These are phyloP conservation scores for Fraxinus angustifolia DNA, from an alignment of 305 asterid species.

Conservation along the genomic window DNA sequence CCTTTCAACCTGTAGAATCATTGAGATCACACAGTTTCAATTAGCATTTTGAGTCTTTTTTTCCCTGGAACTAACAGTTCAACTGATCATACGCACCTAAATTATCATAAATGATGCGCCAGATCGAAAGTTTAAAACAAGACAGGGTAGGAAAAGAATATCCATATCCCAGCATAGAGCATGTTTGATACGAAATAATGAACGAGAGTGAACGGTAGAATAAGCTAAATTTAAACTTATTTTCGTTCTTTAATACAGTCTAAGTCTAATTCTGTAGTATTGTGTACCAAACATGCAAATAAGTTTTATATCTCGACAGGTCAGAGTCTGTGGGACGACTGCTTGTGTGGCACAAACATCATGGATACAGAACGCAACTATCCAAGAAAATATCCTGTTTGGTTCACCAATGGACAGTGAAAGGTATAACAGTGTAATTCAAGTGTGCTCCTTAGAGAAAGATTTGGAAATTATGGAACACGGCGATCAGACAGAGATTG, in stretches of 20 bases:
- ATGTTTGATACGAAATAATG: not conserved
- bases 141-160: not conserved
- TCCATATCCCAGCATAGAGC: not conserved
- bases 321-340: conserved; percentile 55
- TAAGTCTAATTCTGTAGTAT: not conserved
- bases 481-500: conserved; percentile 79
- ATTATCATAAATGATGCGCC: not conserved
- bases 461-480: conserved; percentile 63
- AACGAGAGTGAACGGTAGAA: not conserved
- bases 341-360: conserved; percentile 69
- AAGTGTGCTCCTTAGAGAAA: conserved; percentile 62
- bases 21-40: not conserved
- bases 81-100: not conserved
- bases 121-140: not conserved
- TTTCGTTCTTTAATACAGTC: not conserved
- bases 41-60: not conserved
- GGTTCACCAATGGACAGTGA: conserved; percentile 52
- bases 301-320: conserved; percentile 27
- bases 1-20: not conserved
- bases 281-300: not conserved
- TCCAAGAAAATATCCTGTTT: conserved; percentile 67
- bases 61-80: not conserved
- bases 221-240: not conserved
- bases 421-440: conserved; percentile 46
- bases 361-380: conserved; percentile 71